Percentiles rank a stretch among this genome's conserved stretches.
phyloP scores from a whole-genome alignment of 495 filamentous ascomycete species.

The Saxophila tyrrhenica region DNA sequence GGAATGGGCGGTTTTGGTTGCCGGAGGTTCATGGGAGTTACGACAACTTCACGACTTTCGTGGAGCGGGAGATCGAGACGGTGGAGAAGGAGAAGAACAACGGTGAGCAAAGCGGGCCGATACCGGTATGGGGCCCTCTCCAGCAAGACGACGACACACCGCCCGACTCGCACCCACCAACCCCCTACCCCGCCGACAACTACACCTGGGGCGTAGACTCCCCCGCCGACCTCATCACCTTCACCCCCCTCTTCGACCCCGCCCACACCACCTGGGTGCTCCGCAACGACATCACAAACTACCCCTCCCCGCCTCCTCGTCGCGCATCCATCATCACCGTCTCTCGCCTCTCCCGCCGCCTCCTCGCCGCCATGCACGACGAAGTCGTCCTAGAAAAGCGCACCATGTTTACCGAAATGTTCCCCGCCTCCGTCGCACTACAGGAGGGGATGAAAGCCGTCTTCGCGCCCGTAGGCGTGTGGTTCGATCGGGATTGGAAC shows the following conservation, averaged over 20 bases:
- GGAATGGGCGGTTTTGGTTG: slow-evolving; percentile 37
- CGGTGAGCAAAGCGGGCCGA: slow-evolving; percentile 25
- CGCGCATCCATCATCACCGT: slow-evolving; percentile 35
- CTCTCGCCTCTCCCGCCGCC: slow-evolving; percentile 28
- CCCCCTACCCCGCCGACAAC: slow-evolving; percentile 35
- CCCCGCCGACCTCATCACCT: slow-evolving; percentile 44
- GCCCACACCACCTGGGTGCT: slow-evolving; percentile 33
- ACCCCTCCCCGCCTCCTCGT: slow-evolving; percentile 30
- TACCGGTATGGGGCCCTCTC: slow-evolving; percentile 35
- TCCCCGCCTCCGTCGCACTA: slow-evolving; percentile 28
- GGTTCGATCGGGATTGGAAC: slow-evolving; percentile 42
- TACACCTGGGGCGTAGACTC: slow-evolving; percentile 51
- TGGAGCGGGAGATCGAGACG: slow-evolving; percentile 31
- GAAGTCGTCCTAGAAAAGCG: slow-evolving; percentile 28
- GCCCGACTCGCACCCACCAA: slow-evolving; percentile 36
- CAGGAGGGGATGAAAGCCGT: slow-evolving; percentile 35
- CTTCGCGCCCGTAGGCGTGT: slow-evolving; percentile 38
- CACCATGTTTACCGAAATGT: slow-evolving; percentile 36
- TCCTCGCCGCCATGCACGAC: slow-evolving; percentile 31
- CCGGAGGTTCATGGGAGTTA: slow-evolving; percentile 35
- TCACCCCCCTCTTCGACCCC: slow-evolving; percentile 39
- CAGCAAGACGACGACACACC: slow-evolving; percentile 24
- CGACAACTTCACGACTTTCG: slow-evolving; percentile 34
- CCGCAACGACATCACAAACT: slow-evolving; percentile 33
- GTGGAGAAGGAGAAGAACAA: slow-evolving; percentile 10